Conservation (phyloP, 495 filamentous ascomycete species). For the Lentithecium fluviatile region DNA sequence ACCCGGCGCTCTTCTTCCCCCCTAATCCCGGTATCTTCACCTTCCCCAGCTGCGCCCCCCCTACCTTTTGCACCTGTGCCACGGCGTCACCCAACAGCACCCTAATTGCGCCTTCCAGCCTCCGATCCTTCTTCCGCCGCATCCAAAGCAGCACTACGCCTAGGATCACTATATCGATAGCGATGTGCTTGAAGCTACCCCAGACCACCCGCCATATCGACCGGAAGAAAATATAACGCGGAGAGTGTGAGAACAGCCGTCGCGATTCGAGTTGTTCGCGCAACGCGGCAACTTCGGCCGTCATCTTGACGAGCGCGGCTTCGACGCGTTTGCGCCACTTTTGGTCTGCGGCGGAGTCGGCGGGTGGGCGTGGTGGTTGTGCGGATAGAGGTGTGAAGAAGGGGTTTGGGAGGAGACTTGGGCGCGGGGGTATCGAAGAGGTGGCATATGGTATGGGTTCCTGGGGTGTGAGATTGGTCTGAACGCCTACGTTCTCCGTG, state of each 20-base stretch:
- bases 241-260: constrained; percentile 54
- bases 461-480: background rate
- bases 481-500: constrained; percentile 20
- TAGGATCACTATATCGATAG: constrained; percentile 69
- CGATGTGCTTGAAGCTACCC: constrained; percentile 68
- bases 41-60: constrained; percentile 28
- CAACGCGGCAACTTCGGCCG: constrained; percentile 88
- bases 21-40: constrained; percentile 22
- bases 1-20: constrained; percentile 25
- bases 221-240: constrained; percentile 58
- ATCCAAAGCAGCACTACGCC: constrained; percentile 74
- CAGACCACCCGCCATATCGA: constrained; percentile 74
- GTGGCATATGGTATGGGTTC: background rate
- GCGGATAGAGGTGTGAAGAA: no score
- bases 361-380: constrained; percentile 1
- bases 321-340: constrained; percentile 84
- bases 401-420: no score
- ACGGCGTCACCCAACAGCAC: constrained; percentile 56
- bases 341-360: constrained; percentile 33
- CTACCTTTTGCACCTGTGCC: constrained; percentile 44
- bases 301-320: constrained; percentile 82
- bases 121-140: constrained; percentile 69
- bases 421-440: no score
- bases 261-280: constrained; percentile 82
- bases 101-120: constrained; percentile 73